Percentiles rank a stretch among this genome's conserved stretches.
phyloP scores from a whole-genome alignment of 192 early-diverging fungal species.

The Entomortierella lignicola region DNA sequence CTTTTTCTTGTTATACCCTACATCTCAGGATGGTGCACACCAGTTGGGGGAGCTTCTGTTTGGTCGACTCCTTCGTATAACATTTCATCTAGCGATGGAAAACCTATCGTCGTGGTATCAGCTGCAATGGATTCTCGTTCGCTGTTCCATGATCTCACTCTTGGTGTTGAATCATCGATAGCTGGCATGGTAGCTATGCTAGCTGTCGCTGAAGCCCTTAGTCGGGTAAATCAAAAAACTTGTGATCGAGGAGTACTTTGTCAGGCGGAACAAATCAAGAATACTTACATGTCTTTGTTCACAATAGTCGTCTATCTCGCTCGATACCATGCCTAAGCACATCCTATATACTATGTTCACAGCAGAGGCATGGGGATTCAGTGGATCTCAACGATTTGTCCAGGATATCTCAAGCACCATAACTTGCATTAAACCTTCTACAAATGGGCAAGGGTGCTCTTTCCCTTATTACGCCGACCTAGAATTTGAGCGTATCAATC shows the following conservation, averaged over 20 bases:
- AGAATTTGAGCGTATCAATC: constrained; percentile 76
- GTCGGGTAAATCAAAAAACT: constrained; percentile 57
- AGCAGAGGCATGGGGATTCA: constrained; percentile 78
- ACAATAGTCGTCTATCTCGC: constrained; percentile 54
- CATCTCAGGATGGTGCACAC: constrained; percentile 68
- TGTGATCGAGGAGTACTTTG: neutral
- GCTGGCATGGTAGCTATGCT: constrained; percentile 74
- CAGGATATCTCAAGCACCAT: constrained; percentile 71
- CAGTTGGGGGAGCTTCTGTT: constrained; percentile 73
- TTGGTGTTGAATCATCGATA: constrained; percentile 65
- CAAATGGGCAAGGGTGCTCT: constrained; percentile 60
- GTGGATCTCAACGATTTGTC: constrained; percentile 87
- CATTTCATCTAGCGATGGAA: constrained; percentile 64
- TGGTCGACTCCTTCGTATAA: constrained; percentile 73
- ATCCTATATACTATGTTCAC: constrained; percentile 82
- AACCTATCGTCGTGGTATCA: constrained; percentile 75
- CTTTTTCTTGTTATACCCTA: neutral
- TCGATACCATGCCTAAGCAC: constrained; percentile 67
- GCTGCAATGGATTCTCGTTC: constrained; percentile 72
- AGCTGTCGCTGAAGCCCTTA: constrained; percentile 77
- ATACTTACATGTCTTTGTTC: neutral
- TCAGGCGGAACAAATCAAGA: constrained; percentile 8
- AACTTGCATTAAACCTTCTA: constrained; percentile 61
- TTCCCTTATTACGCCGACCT: constrained; percentile 71
- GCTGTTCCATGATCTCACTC: constrained; percentile 72